A percentile compares a stretch with the other conserved stretches of the same genome.
Evolutionary conservation across 2,329 filamentous ascomycete species (phyloP).

Genomic region (Aspergillus sp.): DNA sequence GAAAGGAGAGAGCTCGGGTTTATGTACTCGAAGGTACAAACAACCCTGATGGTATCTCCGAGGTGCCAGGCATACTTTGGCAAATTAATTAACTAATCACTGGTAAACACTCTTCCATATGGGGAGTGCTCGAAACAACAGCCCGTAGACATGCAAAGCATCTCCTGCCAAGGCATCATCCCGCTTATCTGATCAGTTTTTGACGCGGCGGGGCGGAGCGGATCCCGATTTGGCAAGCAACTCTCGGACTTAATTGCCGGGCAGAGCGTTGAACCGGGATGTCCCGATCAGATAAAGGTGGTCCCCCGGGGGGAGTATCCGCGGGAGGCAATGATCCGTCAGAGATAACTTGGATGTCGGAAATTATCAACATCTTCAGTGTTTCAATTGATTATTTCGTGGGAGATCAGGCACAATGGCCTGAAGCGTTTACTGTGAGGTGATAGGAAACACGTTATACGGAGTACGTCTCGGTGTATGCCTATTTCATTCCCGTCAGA

Average conservation of each 20-base stretch:
- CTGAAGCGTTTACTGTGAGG: too few species aligned
- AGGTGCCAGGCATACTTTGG: too few species aligned
- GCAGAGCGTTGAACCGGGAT: neutral
- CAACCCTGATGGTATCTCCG: too few species aligned
- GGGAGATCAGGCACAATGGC: neutral
- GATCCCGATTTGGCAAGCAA: neutral
- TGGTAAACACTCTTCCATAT: neutral
- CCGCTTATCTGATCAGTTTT: neutral
- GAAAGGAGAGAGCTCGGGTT: neutral
- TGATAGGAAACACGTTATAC: too few species aligned
- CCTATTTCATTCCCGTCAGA: too few species aligned
- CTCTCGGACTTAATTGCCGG: neutral
- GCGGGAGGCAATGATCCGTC: neutral
- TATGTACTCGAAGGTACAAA: neutral
- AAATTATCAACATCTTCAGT: neutral
- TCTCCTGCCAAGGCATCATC: neutral
- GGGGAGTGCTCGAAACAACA: too few species aligned
- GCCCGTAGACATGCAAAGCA: neutral
- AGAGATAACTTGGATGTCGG: neutral
- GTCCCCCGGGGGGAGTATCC: neutral
- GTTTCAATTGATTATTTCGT: neutral
- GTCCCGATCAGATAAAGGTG: neutral
- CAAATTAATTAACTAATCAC: too few species aligned
- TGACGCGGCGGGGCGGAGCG: neutral
- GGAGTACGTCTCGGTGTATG: too few species aligned